Percentiles rank a stretch among this genome's conserved stretches.
Evolutionary conservation across 768 basidiomycete genomes (phyloP).

Genomic region (Suillus plorans): DNA sequence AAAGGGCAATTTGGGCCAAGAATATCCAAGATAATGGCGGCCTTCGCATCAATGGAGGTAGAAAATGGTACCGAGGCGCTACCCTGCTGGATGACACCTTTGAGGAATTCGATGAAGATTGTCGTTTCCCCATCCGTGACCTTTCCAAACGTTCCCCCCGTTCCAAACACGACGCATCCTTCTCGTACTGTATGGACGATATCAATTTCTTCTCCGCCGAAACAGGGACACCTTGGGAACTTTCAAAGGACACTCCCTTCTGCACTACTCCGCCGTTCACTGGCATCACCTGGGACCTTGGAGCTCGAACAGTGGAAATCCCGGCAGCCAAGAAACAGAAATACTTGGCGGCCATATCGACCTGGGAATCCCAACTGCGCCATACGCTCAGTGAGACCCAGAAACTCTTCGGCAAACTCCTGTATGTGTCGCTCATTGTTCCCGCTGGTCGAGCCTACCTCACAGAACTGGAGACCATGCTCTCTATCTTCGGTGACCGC

Average conservation of each 20-base stretch:
- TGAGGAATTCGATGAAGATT: slow-evolving; percentile 37
- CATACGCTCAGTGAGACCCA: too few species aligned
- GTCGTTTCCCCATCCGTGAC: slow-evolving; percentile 18
- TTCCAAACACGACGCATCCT: slow-evolving; percentile 16
- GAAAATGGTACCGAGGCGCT: slow-evolving; percentile 28
- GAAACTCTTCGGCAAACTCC: too few species aligned
- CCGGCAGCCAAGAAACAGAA: neutral
- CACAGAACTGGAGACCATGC: too few species aligned
- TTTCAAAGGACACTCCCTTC: slow-evolving; percentile 17
- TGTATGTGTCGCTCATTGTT: too few species aligned
- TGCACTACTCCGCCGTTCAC: slow-evolving; percentile 19
- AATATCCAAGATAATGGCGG: slow-evolving; percentile 20
- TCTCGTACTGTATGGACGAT: slow-evolving; percentile 28
- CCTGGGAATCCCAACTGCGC: too few species aligned
- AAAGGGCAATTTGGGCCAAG: neutral
- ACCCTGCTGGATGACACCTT: slow-evolving; percentile 12
- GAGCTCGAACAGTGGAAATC: neutral
- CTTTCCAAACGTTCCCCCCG: slow-evolving; percentile 22
- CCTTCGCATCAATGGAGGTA: slow-evolving; percentile 26
- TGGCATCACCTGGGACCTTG: slow-evolving; percentile 35
- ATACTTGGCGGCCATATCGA: slow-evolving; percentile 4
- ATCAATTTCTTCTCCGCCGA: slow-evolving; percentile 33
- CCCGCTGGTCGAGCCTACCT: too few species aligned
- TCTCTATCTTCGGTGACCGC: too few species aligned
- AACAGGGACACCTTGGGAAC: too few species aligned